Evolutionary conservation across 331 rosid genomes (phyloP), one percentile per base, ranked within the genome.

Genomic region (Prunus yedoensis): DNA sequence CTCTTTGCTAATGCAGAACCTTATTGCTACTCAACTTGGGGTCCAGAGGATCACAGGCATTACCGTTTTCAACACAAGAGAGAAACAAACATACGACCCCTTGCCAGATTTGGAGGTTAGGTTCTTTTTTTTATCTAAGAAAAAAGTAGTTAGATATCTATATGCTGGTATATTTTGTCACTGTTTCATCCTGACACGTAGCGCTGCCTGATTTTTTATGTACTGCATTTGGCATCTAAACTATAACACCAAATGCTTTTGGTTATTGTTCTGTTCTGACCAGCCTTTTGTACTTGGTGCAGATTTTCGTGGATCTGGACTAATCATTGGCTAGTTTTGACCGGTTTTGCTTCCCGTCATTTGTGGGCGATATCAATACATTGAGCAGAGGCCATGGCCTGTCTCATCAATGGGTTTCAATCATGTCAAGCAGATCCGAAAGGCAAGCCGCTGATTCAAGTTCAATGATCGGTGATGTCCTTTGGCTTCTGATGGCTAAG

Each of bases 231-330:
- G 25, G 1, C 30, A 3, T 32, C 30, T 41, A 70, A 70, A 30
- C 18, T 53, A n/a, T 17, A 43, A n/a, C 62, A 57, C 38, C 7
- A 11, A 30, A 45, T 71, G 27, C 62, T n/a, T 71, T 66, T 11
- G 3, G 18, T 20, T 53, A 12, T 38, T 27, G 18, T 14, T 53
- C 20, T 8, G 9, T 80, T 78, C 81, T 82, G 70, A 68, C 68
- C 23, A 66, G 17, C 17, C 35, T 57, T 73, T 76, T 50, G 8
- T 45, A 80, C 61, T n/a, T 77, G 47, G 70, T 83, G 88, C 96
- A 94, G 98, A 94, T 94, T 86, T 90, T 84, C 71, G 97, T 91
- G n/a, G n/a, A n/a, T n/a, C n/a, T n/a, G n/a, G n/a, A n/a, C n/a
- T n/a, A n/a, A n/a, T n/a, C n/a, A n/a, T n/a, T n/a, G n/a, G n/a